Conservation (phyloP, 2,329 filamentous ascomycete species). For the Xylaria digitata region DNA sequence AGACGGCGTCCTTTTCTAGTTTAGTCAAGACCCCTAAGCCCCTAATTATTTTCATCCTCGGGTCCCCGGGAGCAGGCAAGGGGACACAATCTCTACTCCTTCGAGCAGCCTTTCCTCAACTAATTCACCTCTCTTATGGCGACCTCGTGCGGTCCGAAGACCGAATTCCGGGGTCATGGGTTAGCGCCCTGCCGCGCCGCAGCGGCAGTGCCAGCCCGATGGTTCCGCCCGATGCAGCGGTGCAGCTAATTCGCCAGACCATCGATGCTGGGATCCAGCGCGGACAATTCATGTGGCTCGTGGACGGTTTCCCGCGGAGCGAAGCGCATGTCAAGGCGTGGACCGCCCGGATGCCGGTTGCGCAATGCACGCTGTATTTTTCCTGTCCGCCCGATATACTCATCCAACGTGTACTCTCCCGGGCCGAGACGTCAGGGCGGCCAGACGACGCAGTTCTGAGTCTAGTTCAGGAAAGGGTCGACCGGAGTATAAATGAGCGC, state of each 20-base stretch:
- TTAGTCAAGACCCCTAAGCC: conserved; percentile 6
- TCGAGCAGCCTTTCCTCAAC: conserved; percentile 17
- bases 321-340: conserved; percentile 35
- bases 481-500: conserved; percentile 16
- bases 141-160: conserved; percentile 41
- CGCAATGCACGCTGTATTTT: conserved; percentile 24
- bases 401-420: conserved; percentile 29
- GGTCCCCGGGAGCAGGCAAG: conserved; percentile 43
- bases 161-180: conserved; percentile 41
- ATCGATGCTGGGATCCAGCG: conserved; percentile 34
- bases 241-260: conserved; percentile 33
- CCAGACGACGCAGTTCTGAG: conserved; percentile 34
- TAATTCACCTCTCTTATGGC: conserved; percentile 45
- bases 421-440: conserved; percentile 36
- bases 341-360: conserved; percentile 31
- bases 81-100: conserved; percentile 40
- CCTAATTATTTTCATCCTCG: conserved; percentile 42
- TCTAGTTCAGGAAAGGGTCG: conserved; percentile 30
- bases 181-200: conserved; percentile 40
- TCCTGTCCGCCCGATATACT: conserved; percentile 14
- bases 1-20: too few species aligned
- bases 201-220: conserved; percentile 28
- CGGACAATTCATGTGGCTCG: conserved; percentile 38
- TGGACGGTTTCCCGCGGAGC: conserved; percentile 42
- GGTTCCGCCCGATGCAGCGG: conserved; percentile 32